Base-by-base conservation (phyloP, 1,284 basidiomycete species). In the Sutorius eximius region DNA sequence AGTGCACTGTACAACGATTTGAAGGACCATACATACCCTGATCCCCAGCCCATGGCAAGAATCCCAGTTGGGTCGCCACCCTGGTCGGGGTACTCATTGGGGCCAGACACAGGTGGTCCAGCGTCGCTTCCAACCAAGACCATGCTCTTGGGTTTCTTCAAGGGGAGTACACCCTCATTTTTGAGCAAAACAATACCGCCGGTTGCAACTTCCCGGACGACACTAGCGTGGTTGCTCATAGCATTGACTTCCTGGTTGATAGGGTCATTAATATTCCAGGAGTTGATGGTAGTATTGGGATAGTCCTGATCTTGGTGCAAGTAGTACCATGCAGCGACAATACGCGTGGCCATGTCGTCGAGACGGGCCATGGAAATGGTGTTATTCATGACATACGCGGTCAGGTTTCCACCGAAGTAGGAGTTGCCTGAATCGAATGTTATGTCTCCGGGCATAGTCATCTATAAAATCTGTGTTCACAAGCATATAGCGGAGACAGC, bases 171-270 rank as follows among this genome's bases (percentile, higher is more conserved):
- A 5, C 78, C 73, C 9, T 71, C 63, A 68, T 94, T 94, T 77
- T 94, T 93, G 22, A 93, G 79, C 27, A 95, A 71, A 7, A 93
- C 87, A 2, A 85, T 83, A 0, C 86, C 87, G 0, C 82, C 83
- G 0, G 82, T 78, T 3, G 82, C 89, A 20, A 93, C 84, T 57
- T 90, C 78, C 30, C 81, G 77, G 11, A 82, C 82, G 7, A 89
- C 68, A 0, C 79, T 78, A 2, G 70, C 77, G 62, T 84, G 80
- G 45, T 82, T 76, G 1, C 75, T 80, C 55, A 82, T 77, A 1
- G 89, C 89, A 55, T 87, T 80, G 11, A 91, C 81, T 55, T 82
- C 73, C 27, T 70, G 69, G 62, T 82, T 83, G 24, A 72, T 64
- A 9, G 76, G 55, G 18, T 80, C 78, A 45, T 81, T 73, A 3